Conservation (phyloP, 179 eudicot genomes). For the Vitellaria paradoxa region DNA sequence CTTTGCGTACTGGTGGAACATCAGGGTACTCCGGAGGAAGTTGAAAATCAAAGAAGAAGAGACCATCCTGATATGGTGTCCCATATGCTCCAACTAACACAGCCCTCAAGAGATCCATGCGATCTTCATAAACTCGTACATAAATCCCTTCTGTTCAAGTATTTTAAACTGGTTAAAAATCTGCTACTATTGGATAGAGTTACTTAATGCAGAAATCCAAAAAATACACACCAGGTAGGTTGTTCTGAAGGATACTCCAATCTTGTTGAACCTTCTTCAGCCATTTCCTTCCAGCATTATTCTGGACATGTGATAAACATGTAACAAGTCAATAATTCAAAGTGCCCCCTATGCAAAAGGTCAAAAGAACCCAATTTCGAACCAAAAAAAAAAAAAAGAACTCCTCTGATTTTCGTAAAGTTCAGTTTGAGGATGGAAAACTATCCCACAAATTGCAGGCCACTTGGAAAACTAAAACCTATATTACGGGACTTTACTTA, state of each 20-base stretch:
- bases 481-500: slow-evolving; percentile 1
- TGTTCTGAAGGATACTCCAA: slow-evolving; percentile 92
- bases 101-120: slow-evolving; percentile 94
- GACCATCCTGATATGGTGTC: slow-evolving; percentile 97
- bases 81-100: slow-evolving; percentile 95
- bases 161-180: slow-evolving; percentile 10
- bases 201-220: not conserved
- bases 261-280: slow-evolving; percentile 91
- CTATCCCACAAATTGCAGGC: not conserved
- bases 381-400: too few species aligned
- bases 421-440: not conserved
- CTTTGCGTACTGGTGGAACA: slow-evolving; percentile 78
- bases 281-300: slow-evolving; percentile 80
- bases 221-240: slow-evolving; percentile 70
- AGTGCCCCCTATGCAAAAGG: not conserved
- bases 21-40: slow-evolving; percentile 96
- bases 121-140: slow-evolving; percentile 91
- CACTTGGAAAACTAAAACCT: slow-evolving; percentile 5
- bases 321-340: not conserved
- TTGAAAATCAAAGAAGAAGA: slow-evolving; percentile 94
- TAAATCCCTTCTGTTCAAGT: slow-evolving; percentile 68
- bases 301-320: slow-evolving; percentile 31
- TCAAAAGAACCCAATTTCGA: not conserved
- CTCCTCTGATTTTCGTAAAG: not conserved
- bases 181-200: not conserved